Conservation (phyloP, 495 filamentous ascomycete species). For the Glonium stellatum region DNA sequence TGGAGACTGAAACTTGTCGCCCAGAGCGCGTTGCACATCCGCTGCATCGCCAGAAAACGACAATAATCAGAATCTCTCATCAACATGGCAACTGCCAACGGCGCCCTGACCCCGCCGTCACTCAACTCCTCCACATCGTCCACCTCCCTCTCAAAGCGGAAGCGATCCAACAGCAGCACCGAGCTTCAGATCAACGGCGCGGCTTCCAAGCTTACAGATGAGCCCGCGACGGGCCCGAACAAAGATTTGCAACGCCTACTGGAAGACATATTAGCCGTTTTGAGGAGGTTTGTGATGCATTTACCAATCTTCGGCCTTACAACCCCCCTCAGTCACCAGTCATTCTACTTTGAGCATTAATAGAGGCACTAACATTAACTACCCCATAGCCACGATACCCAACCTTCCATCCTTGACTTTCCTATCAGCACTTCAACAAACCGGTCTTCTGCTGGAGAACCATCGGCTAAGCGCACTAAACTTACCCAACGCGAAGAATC, state of each 20-base stretch:
- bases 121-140: conserved; percentile 26
- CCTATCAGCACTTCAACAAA: conserved; percentile 8
- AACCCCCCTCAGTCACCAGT: background rate
- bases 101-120: conserved; percentile 28
- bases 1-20: background rate
- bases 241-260: conserved; percentile 17
- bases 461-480: conserved; percentile 34
- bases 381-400: conserved; percentile 31
- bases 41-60: conserved; percentile 14
- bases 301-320: background rate
- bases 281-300: conserved; percentile 24
- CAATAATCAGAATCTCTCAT: conserved; percentile 5
- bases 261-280: conserved; percentile 24
- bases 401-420: conserved; percentile 33
- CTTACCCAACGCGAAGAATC: conserved; percentile 18
- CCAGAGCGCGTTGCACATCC: conserved; percentile 25
- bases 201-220: background rate
- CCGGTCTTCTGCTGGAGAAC: conserved; percentile 24
- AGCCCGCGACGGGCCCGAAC: background rate
- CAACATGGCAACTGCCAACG: conserved; percentile 32
- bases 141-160: conserved; percentile 30
- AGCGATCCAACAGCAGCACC: conserved; percentile 25
- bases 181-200: conserved; percentile 22
- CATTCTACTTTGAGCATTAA: background rate
- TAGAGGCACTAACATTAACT: background rate